These are phyloP conservation scores for Carex pumila DNA, from an alignment of 176 grass and related monocot genomes.

Conservation along the genomic window DNA sequence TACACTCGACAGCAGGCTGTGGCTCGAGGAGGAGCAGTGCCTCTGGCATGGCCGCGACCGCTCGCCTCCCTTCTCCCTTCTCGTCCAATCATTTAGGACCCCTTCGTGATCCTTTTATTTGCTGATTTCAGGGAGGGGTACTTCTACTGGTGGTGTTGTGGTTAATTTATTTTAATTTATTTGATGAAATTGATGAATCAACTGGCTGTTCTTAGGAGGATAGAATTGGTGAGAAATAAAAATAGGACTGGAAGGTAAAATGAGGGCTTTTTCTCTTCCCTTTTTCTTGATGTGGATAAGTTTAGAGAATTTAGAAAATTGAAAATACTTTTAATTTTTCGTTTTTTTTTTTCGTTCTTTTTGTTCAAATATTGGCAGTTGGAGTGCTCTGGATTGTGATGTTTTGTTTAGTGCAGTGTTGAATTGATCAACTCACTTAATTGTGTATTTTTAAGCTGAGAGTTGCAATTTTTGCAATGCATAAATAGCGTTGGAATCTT, in stretches of 20 bases:
- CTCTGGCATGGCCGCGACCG: background rate
- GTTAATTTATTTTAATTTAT: conserved; percentile 10
- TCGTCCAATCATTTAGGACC: conserved; percentile 57
- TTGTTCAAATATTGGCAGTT: conserved; percentile 16
- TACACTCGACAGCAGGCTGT: conserved; percentile 77
- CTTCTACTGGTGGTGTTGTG: background rate
- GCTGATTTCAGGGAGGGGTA: background rate
- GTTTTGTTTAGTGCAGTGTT: conserved; percentile 11
- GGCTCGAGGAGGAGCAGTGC: conserved; percentile 68
- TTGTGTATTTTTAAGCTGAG: conserved; percentile 12
- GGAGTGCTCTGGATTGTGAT: conserved; percentile 5
- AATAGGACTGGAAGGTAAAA: conserved; percentile 18
- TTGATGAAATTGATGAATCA: conserved; percentile 15
- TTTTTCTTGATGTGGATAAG: conserved; percentile 23
- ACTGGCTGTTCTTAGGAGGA: conserved; percentile 13
- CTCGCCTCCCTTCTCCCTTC: conserved; percentile 55
- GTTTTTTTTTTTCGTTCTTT: background rate
- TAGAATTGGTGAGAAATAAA: conserved; percentile 25
- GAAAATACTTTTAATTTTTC: background rate
- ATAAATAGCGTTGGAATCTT: background rate
- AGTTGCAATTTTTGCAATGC: conserved; percentile 19
- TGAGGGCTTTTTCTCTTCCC: conserved; percentile 16
- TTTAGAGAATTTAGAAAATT: conserved; percentile 21
- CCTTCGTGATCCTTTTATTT: conserved; percentile 27
- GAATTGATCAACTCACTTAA: conserved; percentile 18